Conservation (phyloP, 768 basidiomycete species). For the Phlebiopsis flavidoalba region DNA sequence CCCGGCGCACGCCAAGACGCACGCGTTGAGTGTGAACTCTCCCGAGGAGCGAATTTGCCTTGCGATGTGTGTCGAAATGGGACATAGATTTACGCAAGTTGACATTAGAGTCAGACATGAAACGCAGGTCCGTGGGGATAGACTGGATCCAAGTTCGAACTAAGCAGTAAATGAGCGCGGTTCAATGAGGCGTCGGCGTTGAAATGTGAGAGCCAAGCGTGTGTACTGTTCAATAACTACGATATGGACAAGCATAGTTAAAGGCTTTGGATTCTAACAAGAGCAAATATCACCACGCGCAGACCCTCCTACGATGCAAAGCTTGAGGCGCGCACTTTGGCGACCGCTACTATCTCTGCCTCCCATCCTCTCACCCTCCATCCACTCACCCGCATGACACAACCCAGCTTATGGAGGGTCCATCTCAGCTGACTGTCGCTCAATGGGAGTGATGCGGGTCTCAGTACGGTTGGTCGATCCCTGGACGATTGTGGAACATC, state of each 20-base stretch:
- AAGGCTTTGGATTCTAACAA: constrained; percentile 21
- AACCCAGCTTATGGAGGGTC: constrained; percentile 39
- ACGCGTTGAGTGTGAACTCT: too few relatives aligned
- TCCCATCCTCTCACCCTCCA: neutral
- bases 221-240: constrained; percentile 21
- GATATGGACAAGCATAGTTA: constrained; percentile 12
- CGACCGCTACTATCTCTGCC: neutral
- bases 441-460: constrained; percentile 85
- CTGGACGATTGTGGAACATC: neutral
- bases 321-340: neutral
- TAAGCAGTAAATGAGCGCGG: neutral
- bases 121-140: neutral
- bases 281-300: constrained; percentile 13
- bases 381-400: neutral
- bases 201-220: constrained; percentile 1
- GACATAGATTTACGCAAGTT: neutral
- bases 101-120: neutral
- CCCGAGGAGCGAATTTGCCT: neutral
- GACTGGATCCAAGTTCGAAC: neutral
- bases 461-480: constrained; percentile 54
- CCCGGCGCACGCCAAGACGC: neutral
- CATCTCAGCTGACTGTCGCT: constrained; percentile 66
- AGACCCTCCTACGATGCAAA: neutral
- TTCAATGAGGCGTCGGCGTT: neutral
- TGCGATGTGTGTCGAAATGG: neutral